phyloP scores from a whole-genome alignment of 768 basidiomycete genomes.

The Mycena maculata region DNA sequence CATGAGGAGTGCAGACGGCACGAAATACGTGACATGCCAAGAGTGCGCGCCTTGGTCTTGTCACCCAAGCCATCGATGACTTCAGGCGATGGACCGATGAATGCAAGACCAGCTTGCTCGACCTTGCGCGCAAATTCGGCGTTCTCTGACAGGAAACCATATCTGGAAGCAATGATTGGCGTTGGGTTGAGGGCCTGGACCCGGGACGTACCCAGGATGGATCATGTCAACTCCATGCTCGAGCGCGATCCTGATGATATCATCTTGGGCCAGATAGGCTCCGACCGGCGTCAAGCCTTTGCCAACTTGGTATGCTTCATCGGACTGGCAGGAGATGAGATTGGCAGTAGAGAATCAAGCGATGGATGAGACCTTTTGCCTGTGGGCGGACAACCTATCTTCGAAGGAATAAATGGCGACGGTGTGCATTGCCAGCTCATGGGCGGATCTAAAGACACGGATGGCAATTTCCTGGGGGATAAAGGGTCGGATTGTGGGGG shows the following conservation, averaged over 20 bases:
- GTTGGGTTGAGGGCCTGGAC: neutral
- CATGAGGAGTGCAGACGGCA: conserved; percentile 24
- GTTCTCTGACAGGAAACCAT: conserved; percentile 98
- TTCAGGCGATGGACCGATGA: conserved; percentile 95
- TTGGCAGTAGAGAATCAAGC: conserved; percentile 18
- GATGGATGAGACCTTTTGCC: conserved; percentile 80
- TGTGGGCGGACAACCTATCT: conserved; percentile 95
- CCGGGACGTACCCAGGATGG: conserved; percentile 84
- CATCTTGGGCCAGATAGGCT: conserved; percentile 97
- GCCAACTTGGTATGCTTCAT: conserved; percentile 98
- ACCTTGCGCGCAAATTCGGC: conserved; percentile 97
- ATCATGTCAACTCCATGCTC: conserved; percentile 99
- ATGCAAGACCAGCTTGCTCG: conserved; percentile 96
- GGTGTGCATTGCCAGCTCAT: conserved; percentile 99
- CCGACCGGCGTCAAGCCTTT: conserved; percentile 96
- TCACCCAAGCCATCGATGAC: conserved; percentile 98
- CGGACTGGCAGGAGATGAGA: conserved; percentile 73
- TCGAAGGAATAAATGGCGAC: conserved; percentile 99
- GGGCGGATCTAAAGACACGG: conserved; percentile 97
- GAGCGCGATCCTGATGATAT: conserved; percentile 95
- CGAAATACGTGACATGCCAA: conserved; percentile 63
- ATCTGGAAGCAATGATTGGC: conserved; percentile 58
- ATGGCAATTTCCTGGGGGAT: conserved; percentile 92
- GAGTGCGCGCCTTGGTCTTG: conserved; percentile 95
- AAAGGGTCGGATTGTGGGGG: conserved; percentile 4